Evolutionary conservation across 306 rosid genomes (phyloP), one percentile per base, ranked within the genome.

Genomic region (Spatholobus suberectus): DNA sequence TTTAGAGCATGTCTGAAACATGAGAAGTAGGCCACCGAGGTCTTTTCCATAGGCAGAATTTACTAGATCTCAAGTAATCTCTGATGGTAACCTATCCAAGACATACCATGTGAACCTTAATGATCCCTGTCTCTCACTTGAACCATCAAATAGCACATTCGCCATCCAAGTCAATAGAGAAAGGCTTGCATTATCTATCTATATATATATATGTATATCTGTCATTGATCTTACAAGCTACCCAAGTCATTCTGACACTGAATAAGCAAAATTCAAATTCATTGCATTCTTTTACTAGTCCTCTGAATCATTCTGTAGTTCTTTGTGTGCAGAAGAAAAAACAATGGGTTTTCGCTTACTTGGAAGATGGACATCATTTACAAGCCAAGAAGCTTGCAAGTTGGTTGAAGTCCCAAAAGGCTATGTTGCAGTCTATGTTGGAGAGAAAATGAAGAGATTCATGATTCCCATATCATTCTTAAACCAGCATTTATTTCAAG

Each of bases 61-160:
- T 34, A 34, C 24, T 35, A 65, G 24, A 34, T 34, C 26, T 65
- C 71, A 65, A 65, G 71, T 65, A 65, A 65, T 15, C 21, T 34
- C 20, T 4, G 44, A 32, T 34, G 46, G 67, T 59, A n/a, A 37
- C 23, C 46, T n/a, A 15, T 17, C 44, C 15, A 17, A 34, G 46
- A 65, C 46, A 35, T 65, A n/a, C 21, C 44, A 65, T 18, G 5
- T 65, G 46, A 65, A n/a, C 44, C 24, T 65, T 65, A 65, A 35
- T 26, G 37, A 59, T 18, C 67, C 18, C 67, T 59, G 67, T 59
- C 67, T 59, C 67, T 59, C 38, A 12, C 38, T 59, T 59, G 67
- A 29, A 18, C 38, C 17, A 59, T 59, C 18, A 59, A 59, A 59
- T 26, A 27, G 67, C 13, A 59, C 67, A 59, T 26, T 59, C 37